A percentile compares a stretch with the other conserved stretches of the same genome.
phyloP scores from a whole-genome alignment of 2,329 filamentous ascomycete species.

The Aspergillus cejpii region DNA sequence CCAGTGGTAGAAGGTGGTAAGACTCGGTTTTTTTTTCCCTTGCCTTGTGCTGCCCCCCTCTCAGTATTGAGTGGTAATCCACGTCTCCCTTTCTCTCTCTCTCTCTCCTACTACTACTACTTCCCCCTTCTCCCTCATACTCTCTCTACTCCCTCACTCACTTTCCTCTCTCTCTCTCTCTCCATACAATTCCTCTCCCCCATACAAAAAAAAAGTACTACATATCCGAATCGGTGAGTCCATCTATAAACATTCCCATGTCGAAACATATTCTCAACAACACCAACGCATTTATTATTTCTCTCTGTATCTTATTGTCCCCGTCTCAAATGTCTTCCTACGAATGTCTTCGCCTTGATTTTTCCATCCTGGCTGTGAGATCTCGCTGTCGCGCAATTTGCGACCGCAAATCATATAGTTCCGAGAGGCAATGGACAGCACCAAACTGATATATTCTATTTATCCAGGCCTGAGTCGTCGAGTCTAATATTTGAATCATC shows the following conservation, averaged over 20 bases:
- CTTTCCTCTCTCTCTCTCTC: constrained; percentile 25
- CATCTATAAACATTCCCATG: constrained; percentile 27
- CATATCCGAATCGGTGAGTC: constrained; percentile 34
- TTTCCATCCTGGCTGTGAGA: constrained; percentile 20
- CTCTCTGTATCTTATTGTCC: constrained; percentile 13
- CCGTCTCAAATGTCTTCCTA: constrained; percentile 12
- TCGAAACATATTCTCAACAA: constrained; percentile 21
- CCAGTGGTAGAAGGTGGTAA: constrained; percentile 24
- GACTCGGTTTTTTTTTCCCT: constrained; percentile 16
- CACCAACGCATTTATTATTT: constrained; percentile 24
- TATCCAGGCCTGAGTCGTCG: constrained; percentile 12
- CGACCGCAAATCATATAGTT: constrained; percentile 20
- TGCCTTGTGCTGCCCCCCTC: constrained; percentile 23
- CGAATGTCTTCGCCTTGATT: constrained; percentile 16
- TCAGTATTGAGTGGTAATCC: too few species aligned
- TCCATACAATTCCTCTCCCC: constrained; percentile 32
- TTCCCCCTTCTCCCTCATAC: constrained; percentile 24
- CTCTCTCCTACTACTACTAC: constrained; percentile 35
- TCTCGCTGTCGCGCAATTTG: constrained; percentile 21
- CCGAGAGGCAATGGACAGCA: constrained; percentile 7
- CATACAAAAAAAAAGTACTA: constrained; percentile 38
- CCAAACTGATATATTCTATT: constrained; percentile 7
- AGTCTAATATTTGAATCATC: constrained; percentile 6
- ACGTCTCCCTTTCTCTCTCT: constrained; percentile 19
- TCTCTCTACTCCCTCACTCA: constrained; percentile 19